Evolutionary conservation across 352 stramenopile species (phyloP).

Genomic region (Pythium brachiatum): DNA sequence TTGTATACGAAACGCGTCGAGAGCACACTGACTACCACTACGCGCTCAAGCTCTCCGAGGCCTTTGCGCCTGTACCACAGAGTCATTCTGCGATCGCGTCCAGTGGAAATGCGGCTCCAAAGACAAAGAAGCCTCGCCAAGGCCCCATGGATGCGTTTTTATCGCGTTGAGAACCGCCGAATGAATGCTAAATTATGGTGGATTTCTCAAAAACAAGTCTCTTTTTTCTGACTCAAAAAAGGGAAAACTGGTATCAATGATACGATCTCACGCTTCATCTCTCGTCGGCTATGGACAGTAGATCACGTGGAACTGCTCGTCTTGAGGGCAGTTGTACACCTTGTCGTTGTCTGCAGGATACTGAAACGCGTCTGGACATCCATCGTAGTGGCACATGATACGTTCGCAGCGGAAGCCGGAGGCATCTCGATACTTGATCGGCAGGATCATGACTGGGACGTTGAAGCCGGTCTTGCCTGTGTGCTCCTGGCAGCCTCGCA

Average conservation of each 20-base stretch:
- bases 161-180: conserved; percentile 1
- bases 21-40: conserved; percentile 29
- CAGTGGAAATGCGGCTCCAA: background rate
- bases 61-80: conserved; percentile 5
- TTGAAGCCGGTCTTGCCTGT: conserved; percentile 33
- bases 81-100: background rate
- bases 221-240: conserved; percentile 2
- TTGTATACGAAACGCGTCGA: conserved; percentile 24
- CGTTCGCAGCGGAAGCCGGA: conserved; percentile 19
- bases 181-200: conserved; percentile 1
- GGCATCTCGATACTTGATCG: conserved; percentile 16
- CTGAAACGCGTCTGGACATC: conserved; percentile 31
- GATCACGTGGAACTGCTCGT: conserved; percentile 33
- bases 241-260: background rate
- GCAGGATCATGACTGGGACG: conserved; percentile 28
- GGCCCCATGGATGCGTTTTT: conserved; percentile 25
- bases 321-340: conserved; percentile 31
- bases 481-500: conserved; percentile 17
- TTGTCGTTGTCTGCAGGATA: conserved; percentile 31
- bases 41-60: conserved; percentile 20
- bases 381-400: conserved; percentile 28
- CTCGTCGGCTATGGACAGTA: conserved; percentile 24
- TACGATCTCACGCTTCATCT: background rate
- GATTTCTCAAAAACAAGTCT: background rate
- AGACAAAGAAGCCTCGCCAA: conserved; percentile 16